phyloP scores from a whole-genome alignment of 2,329 filamentous ascomycete genomes.

The Colletotrichum agaves region DNA sequence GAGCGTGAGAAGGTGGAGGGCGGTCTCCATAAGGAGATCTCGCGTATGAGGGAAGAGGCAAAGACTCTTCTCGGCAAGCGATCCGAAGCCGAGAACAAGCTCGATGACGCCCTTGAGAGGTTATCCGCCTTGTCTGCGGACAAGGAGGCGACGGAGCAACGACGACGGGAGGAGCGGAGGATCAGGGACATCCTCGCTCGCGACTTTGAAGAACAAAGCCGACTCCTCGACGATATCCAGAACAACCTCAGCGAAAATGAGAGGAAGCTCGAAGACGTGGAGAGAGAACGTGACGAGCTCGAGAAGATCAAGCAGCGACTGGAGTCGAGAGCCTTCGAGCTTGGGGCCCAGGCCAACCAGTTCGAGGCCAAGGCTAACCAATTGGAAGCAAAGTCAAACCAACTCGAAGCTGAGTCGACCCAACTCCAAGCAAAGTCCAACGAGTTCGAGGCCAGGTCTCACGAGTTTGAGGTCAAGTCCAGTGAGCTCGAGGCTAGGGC shows the following conservation, averaged over 20 bases:
- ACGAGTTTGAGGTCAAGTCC: not conserved
- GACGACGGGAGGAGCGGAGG: slow-evolving; percentile 20
- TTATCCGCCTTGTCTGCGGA: slow-evolving; percentile 27
- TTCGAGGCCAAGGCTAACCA: slow-evolving; percentile 29
- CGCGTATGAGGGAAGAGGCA: slow-evolving; percentile 34
- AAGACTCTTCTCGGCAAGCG: slow-evolving; percentile 31
- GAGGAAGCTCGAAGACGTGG: slow-evolving; percentile 16
- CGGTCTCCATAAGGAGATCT: slow-evolving; percentile 32
- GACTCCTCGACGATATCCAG: slow-evolving; percentile 28
- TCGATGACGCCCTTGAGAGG: slow-evolving; percentile 33
- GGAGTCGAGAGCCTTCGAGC: not conserved
- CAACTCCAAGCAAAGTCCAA: slow-evolving; percentile 8
- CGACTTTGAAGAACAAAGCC: slow-evolving; percentile 32
- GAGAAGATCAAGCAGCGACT: slow-evolving; percentile 15
- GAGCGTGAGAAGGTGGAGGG: slow-evolving; percentile 29
- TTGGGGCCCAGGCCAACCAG: not conserved
- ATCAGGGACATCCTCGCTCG: slow-evolving; percentile 23
- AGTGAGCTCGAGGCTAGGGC: slow-evolving; percentile 20
- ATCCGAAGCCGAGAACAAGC: slow-evolving; percentile 27
- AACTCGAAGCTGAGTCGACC: slow-evolving; percentile 25
- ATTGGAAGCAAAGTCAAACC: slow-evolving; percentile 24
- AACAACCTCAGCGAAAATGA: slow-evolving; percentile 28
- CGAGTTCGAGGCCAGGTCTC: not conserved
- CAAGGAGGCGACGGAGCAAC: slow-evolving; percentile 27
- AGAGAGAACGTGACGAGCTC: slow-evolving; percentile 32